Evolutionary conservation across 1,284 basidiomycete species (phyloP).

Genomic region (Microbotryum intermedium): DNA sequence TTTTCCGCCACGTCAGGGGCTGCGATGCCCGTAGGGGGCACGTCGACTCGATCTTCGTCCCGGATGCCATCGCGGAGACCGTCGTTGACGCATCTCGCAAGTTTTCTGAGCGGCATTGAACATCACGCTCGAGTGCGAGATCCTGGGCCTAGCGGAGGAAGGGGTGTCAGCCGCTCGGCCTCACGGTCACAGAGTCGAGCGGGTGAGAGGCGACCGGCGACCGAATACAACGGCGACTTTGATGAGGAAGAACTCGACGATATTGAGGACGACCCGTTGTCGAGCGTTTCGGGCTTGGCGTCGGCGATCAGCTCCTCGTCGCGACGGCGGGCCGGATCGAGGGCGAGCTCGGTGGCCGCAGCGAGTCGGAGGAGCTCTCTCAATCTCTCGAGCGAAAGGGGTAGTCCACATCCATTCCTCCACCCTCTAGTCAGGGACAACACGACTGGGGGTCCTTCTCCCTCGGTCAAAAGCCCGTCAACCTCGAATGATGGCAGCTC

Average conservation of each 20-base stretch:
- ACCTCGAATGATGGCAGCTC: too few species aligned
- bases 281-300: neutral
- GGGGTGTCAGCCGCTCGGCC: conserved; percentile 18
- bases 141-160: conserved; percentile 16
- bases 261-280: conserved; percentile 1
- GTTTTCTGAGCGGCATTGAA: conserved; percentile 25
- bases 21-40: neutral
- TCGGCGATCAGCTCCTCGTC: neutral
- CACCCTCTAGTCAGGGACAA: conserved; percentile 25
- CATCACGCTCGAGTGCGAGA: conserved; percentile 26
- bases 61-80: conserved; percentile 3
- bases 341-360: conserved; percentile 16
- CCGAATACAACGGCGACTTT: conserved; percentile 1
- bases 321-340: neutral
- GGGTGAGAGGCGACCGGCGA: neutral
- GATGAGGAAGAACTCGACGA: conserved; percentile 4
- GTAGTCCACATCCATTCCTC: conserved; percentile 10
- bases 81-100: conserved; percentile 21
- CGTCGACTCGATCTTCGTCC: neutral
- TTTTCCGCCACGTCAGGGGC: neutral
- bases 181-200: conserved; percentile 4
- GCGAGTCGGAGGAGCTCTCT: neutral
- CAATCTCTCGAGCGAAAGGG: neutral
- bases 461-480: too few species aligned
- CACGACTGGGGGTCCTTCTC: conserved; percentile 16